Percentiles rank a stretch among this genome's conserved stretches.
phyloP scores from a whole-genome alignment of 2,329 filamentous ascomycete species.

The Aureobasidium sp. region DNA sequence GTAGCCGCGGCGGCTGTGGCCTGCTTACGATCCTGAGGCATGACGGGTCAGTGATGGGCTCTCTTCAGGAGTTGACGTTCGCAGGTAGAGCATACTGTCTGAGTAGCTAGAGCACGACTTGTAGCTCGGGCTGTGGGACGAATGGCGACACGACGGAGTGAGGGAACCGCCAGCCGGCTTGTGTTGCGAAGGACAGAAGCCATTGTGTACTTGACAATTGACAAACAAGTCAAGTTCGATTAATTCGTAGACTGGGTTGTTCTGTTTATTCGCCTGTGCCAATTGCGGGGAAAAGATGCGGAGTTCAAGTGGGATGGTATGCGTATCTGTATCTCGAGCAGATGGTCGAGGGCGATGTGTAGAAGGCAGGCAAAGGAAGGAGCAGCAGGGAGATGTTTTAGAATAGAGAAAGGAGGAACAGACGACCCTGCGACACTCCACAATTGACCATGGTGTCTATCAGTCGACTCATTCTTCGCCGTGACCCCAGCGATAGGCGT shows the following conservation, averaged over 20 bases:
- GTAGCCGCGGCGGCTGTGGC: slow-evolving; percentile 19
- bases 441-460: not conserved
- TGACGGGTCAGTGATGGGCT: not conserved
- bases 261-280: not conserved
- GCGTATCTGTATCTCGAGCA: not conserved
- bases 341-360: not conserved
- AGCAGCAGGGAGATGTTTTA: not conserved
- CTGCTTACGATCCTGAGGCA: slow-evolving; percentile 12
- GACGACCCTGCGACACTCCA: not conserved
- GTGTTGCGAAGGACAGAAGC: slow-evolving; percentile 27
- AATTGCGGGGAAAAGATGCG: slow-evolving; percentile 10
- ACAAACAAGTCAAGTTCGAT: not conserved
- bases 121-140: slow-evolving; percentile 19
- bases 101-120: slow-evolving; percentile 17
- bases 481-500: not conserved
- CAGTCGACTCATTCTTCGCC: slow-evolving; percentile 1
- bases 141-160: slow-evolving; percentile 19
- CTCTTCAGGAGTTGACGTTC: no score
- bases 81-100: slow-evolving; percentile 1
- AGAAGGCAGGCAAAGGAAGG: not conserved
- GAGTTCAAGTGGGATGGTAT: not conserved
- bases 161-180: slow-evolving; percentile 25
- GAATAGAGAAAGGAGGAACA: not conserved
- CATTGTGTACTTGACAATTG: slow-evolving; percentile 19
- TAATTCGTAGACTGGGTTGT: not conserved